Evolutionary conservation across 495 filamentous ascomycete genomes (phyloP), one percentile per base, ranked within the genome.

Genomic region (Astrocystis sublimbata): DNA sequence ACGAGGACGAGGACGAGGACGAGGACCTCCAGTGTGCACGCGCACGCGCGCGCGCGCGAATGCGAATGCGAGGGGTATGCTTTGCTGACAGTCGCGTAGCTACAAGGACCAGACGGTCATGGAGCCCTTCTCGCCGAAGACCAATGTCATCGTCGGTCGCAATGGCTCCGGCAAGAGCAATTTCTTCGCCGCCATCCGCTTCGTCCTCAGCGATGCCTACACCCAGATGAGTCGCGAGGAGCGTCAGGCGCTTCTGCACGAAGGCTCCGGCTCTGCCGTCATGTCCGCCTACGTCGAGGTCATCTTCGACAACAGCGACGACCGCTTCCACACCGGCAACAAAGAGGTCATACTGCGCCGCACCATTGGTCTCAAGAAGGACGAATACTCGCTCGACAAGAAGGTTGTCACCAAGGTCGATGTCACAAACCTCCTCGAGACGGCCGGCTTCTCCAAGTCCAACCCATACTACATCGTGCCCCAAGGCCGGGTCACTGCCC

Each of bases 381-480:
- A 99, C 67, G 94, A 99, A 77, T 99, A 98, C 70, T 96, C 92
- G 9, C 83, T 98, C 0, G 94, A 99, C 73, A 86, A 91, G 66
- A 98, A 97, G 77, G 96, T 94, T 65, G 92, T 92, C 21, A 97
- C 92, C 24, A 96, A 96, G 71, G 81, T 86, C 63, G 94, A 99
- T 72, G 93, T 99, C 7, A 89, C 94, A 83, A 96, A 96, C 72
- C 83, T 98, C 33, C 86, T 99, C 19, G 94, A 99, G 73, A 93
- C 92, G 8, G 94, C 94, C 5, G 94, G 94, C 21, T 98, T 99
- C 74, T 96, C 93, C 53, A 89, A 91, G 61, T 96, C 93, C 60
- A 99, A 99, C 74, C 94, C 94, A 21, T 99, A 97, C 79, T 99
- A 98, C 71, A 99, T 99, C 65, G 94, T 99, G 1, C 94, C 96